phyloP scores from a whole-genome alignment of 176 grass and related monocot species.

The Ananas comosus region DNA sequence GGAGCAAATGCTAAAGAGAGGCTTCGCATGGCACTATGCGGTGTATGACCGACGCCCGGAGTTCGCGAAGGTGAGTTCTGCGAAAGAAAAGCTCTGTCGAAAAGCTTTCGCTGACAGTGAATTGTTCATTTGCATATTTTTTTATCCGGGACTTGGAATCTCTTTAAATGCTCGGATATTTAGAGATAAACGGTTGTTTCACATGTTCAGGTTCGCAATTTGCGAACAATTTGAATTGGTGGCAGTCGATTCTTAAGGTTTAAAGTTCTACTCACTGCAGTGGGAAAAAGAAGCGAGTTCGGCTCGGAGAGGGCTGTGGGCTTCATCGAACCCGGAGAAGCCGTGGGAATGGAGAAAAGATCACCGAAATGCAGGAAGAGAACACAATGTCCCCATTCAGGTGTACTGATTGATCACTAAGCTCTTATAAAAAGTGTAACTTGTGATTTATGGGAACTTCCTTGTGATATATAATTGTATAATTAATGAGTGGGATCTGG shows the following conservation, averaged over 20 bases:
- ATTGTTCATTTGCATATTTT: too few species aligned
- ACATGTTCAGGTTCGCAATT: not conserved
- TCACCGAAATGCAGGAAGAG: constrained; percentile 14
- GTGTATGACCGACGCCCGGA: constrained; percentile 28
- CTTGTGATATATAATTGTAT: not conserved
- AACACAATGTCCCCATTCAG: constrained; percentile 11
- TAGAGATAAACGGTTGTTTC: too few species aligned
- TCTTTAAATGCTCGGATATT: too few species aligned
- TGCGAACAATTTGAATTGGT: not conserved
- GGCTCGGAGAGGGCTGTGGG: constrained; percentile 33
- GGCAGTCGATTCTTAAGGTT: not conserved
- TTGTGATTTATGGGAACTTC: not conserved
- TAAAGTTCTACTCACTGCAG: constrained; percentile 19
- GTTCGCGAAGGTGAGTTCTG: constrained; percentile 32
- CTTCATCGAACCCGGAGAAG: constrained; percentile 35
- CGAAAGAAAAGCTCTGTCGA: too few species aligned
- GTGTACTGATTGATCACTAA: constrained; percentile 11
- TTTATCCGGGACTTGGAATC: too few species aligned
- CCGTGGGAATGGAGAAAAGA: constrained; percentile 57
- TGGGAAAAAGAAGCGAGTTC: constrained; percentile 40
- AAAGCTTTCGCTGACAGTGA: too few species aligned
- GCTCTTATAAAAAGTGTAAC: not conserved
- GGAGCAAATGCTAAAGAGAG: constrained; percentile 23
- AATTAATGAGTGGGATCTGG: not conserved
- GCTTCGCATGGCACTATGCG: constrained; percentile 27